Conservation (phyloP, 768 basidiomycete genomes). For the Rhodotorula paludigena region DNA sequence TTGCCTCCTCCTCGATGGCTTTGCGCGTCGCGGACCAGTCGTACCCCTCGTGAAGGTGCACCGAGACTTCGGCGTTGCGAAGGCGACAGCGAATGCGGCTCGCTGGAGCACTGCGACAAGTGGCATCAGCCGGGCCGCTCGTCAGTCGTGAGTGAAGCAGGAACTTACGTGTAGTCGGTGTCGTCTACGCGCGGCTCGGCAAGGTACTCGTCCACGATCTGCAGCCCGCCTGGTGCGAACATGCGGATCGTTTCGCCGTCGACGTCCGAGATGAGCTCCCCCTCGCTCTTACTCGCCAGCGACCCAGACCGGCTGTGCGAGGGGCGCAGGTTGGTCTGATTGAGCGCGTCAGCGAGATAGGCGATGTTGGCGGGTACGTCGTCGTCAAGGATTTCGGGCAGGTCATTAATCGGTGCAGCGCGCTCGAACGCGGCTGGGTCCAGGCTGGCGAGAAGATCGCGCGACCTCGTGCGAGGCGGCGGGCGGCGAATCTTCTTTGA, state of each 20-base stretch:
- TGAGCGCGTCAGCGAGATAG: conserved; percentile 78
- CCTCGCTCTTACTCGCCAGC: conserved; percentile 31
- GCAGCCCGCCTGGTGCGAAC: conserved; percentile 61
- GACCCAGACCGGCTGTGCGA: conserved; percentile 48
- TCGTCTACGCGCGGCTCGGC: conserved; percentile 32
- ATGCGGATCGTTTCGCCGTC: conserved; percentile 84
- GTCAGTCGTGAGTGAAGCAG: too few relatives aligned
- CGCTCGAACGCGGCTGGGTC: conserved; percentile 76
- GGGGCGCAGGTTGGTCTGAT: conserved; percentile 54
- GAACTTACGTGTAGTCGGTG: conserved; percentile 6
- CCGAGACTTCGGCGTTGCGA: conserved; percentile 52
- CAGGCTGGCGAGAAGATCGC: conserved; percentile 48
- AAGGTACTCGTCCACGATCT: conserved; percentile 68
- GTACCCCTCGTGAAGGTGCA: conserved; percentile 86
- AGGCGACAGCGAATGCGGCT: conserved; percentile 10
- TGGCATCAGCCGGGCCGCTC: too few relatives aligned
- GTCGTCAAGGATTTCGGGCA: conserved; percentile 83
- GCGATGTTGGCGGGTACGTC: conserved; percentile 84
- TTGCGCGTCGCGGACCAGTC: conserved; percentile 85
- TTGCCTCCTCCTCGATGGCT: conserved; percentile 79
- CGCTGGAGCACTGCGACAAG: conserved; percentile 45
- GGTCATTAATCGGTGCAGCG: conserved; percentile 68
- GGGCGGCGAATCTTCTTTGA: not conserved
- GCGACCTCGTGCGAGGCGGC: too few relatives aligned
- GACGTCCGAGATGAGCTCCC: conserved; percentile 45